A percentile compares a stretch with the other conserved stretches of the same genome.
These are phyloP conservation scores for Turnera subulata DNA, from an alignment of 345 rosid genomes.

Conservation along the genomic window DNA sequence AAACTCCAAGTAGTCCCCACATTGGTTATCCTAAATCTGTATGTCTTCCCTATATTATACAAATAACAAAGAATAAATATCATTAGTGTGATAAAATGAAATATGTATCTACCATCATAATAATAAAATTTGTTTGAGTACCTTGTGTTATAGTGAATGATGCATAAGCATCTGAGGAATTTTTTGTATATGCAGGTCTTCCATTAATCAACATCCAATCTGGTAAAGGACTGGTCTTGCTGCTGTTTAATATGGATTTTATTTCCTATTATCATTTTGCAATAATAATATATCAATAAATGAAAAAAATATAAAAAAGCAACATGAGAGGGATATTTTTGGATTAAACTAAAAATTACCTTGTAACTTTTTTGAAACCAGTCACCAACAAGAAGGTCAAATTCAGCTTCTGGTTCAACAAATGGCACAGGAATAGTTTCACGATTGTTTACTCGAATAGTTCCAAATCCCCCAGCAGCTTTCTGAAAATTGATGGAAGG, in stretches of 20 bases:
- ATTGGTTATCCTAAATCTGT: constrained; percentile 51
- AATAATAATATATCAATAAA: background rate
- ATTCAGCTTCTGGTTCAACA: constrained; percentile 17
- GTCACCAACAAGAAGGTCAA: constrained; percentile 16
- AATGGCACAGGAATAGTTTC: constrained; percentile 4
- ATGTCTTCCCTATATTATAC: constrained; percentile 37
- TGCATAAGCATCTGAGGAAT: constrained; percentile 10
- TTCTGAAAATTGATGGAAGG: constrained; percentile 17
- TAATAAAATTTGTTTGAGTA: constrained; percentile 3
- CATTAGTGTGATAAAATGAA: too few relatives aligned
- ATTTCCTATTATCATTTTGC: constrained; percentile 1
- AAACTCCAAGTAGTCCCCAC: constrained; percentile 52
- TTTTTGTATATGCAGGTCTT: constrained; percentile 18
- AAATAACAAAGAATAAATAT: background rate
- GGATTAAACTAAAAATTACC: constrained; percentile 15
- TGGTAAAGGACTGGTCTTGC: constrained; percentile 9
- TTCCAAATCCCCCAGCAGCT: constrained; percentile 21
- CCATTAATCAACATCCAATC: constrained; percentile 36
- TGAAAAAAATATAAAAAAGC: background rate
- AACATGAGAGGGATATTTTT: too few relatives aligned
- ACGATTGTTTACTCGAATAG: constrained; percentile 16
- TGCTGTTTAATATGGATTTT: background rate
- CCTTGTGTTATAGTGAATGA: constrained; percentile 34
- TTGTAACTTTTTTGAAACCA: constrained; percentile 26
- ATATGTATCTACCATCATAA: too few relatives aligned